Base-by-base conservation (phyloP, 306 rosid genomes). In the Pterocarpus macrocarpus region DNA sequence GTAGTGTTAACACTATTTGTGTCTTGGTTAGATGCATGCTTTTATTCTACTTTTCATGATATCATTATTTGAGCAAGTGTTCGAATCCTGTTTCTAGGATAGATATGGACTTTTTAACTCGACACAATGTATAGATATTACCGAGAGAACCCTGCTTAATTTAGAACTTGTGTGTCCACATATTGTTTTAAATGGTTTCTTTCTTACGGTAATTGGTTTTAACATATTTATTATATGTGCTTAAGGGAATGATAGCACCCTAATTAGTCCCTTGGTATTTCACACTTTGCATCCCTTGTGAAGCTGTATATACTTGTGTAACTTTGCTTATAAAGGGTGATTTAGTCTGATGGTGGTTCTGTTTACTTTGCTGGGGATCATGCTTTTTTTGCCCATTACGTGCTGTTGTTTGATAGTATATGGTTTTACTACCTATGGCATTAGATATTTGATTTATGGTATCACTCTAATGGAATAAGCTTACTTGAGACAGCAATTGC, bases 181-280 rank as follows among this genome's bases (percentile, higher is more conserved):
- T 71, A 76, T 71, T 15, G 67, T 47, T 39, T 64, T 77, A 65
- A 66, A 57, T 55, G 73, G 5, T 62, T 35, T 28, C 17, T 55
- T 81, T 72, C 38, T 66, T 58, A n/a, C 17, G 41, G 49, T 64
- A 52, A 53, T 69, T 59, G 69, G 57, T 72, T 67, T n/a, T n/a
- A n/a, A n/a, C n/a, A n/a, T n/a, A n/a, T n/a, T n/a, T n/a, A n/a
- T n/a, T n/a, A n/a, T n/a, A n/a, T n/a, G n/a, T n/a, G n/a, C n/a
- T n/a, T n/a, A n/a, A n/a, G n/a, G n/a, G n/a, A n/a, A n/a, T n/a
- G 68, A 33, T 28, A 49, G 64, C 22, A n/a, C 45, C 14, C 45
- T 71, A 65, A 73, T 17, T n/a, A n/a, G 53, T 12, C 49, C 62
- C 35, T 17, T 34, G 8, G 62, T 65, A 22, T 70, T 85, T 66